Evolutionary conservation across 495 filamentous ascomycete species (phyloP).

Genomic region (Podospora tetraspora): DNA sequence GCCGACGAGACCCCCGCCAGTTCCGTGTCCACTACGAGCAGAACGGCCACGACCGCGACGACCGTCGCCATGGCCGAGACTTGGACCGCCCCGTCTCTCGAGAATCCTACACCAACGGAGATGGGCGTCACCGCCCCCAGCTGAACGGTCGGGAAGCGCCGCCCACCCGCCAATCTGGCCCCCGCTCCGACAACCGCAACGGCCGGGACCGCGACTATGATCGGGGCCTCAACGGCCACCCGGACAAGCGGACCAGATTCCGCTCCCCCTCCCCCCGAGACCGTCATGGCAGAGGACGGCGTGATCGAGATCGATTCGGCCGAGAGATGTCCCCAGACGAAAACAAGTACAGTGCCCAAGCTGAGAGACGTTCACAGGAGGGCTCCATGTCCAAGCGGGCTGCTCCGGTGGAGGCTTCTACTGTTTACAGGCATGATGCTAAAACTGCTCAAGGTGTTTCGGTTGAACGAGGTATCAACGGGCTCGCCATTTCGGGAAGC

Average conservation of each 20-base stretch:
- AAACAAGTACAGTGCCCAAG: conserved; percentile 41
- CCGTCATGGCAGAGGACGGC: conserved; percentile 39
- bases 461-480: conserved; percentile 45
- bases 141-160: conserved; percentile 44
- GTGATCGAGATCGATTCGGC: conserved; percentile 29
- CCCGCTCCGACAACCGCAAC: conserved; percentile 18
- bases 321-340: conserved; percentile 17
- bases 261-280: conserved; percentile 61
- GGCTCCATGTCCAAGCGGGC: conserved; percentile 28
- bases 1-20: conserved; percentile 38
- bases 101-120: conserved; percentile 40
- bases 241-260: conserved; percentile 60
- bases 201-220: conserved; percentile 24
- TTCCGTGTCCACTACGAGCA: conserved; percentile 60
- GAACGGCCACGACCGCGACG: conserved; percentile 39
- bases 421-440: conserved; percentile 55
- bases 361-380: conserved; percentile 36
- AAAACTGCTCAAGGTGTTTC: conserved; percentile 58
- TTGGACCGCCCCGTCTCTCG: conserved; percentile 56
- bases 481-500: conserved; percentile 23
- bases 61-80: conserved; percentile 51
- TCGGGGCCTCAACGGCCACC: conserved; percentile 35
- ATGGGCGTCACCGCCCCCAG: conserved; percentile 36
- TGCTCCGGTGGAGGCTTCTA: conserved; percentile 29
- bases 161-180: conserved; percentile 6